Evolutionary conservation across 2,329 filamentous ascomycete genomes (phyloP).

Genomic region (Xylaria sp.): DNA sequence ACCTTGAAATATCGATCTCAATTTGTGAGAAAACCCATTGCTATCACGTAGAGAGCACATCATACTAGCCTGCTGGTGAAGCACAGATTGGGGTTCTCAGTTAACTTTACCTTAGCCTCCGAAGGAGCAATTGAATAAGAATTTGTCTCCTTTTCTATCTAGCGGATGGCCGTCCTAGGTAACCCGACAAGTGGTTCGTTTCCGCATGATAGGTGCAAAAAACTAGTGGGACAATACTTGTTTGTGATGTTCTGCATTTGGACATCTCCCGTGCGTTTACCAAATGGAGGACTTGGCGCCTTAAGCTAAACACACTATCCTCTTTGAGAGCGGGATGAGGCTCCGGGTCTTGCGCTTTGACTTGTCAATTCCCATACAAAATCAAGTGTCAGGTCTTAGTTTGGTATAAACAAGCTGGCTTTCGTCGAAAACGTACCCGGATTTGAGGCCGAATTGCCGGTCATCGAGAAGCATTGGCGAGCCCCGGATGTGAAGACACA

Average conservation of each 20-base stretch:
- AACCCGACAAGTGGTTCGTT: background rate
- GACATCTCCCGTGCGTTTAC: conserved; percentile 28
- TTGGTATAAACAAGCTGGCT: background rate
- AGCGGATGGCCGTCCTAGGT: background rate
- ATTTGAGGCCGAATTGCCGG: background rate
- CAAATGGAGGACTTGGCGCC: conserved; percentile 29
- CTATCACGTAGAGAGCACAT: background rate
- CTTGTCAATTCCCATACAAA: background rate
- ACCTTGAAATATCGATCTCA: background rate
- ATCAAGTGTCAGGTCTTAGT: background rate
- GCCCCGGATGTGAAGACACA: background rate
- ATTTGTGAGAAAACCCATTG: background rate
- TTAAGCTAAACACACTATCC: conserved; percentile 17
- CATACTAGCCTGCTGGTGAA: background rate
- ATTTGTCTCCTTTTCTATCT: background rate
- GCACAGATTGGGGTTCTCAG: background rate
- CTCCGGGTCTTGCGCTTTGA: conserved; percentile 10
- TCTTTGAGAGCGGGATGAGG: conserved; percentile 29
- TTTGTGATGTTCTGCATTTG: conserved; percentile 12
- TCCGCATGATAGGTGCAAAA: conserved; percentile 32
- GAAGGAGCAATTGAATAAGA: background rate
- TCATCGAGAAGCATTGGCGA: background rate
- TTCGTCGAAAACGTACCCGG: background rate
- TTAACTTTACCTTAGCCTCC: background rate
- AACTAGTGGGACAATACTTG: conserved; percentile 1